Base-by-base conservation (phyloP, 257 asterid species). In the Osmanthus fragrans region DNA sequence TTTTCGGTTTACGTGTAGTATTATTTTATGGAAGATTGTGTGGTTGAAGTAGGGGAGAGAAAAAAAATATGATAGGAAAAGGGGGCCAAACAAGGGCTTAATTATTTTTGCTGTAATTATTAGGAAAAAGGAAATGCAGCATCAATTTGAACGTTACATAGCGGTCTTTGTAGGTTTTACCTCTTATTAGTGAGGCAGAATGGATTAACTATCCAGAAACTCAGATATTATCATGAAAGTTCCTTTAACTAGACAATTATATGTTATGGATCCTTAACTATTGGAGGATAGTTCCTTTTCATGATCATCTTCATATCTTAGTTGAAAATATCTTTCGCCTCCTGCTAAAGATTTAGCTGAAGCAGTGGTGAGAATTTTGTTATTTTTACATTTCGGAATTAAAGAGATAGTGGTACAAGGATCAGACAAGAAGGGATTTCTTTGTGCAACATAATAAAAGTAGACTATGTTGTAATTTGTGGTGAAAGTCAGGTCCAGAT, bases 241-340 rank as follows among this genome's bases (percentile, higher is more conserved):
- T 79, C 51, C 63, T 60, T 56, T 80, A 60, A 63, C 70, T 60
- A 29, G 73, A 29, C 71, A 32, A 77, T 77, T 63, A 37, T 80
- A 54, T 74, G 76, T 68, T 30, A 23, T n/a, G 73, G 33, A n/a
- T 63, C 18, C 33, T 29, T 36, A 68, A 72, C 7, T 10, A 11
- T 76, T 76, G 56, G 54, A 70, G 83, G n/a, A 16, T 70, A 60
- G 45, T 72, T 67, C 27, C 30, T 71, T 67, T 70, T 10, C 23
- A 36, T 39, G 4, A 27, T 72, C 10, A 19, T 54, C 16, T 30
- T 40, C 29, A 37, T 70, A 34, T 37, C 65, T 18, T 13, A 40
- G 16, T 39, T 34, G 32, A 19, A 76, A 72, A 13, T 76, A 71
- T 64, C 16, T 45, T 67, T 51, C 36, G 65, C 71, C 70, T 74